A percentile compares a stretch with the other conserved stretches of the same genome.
These are phyloP conservation scores for Phanerochaete carnosa DNA, from an alignment of 768 basidiomycete species.

Conservation along the genomic window DNA sequence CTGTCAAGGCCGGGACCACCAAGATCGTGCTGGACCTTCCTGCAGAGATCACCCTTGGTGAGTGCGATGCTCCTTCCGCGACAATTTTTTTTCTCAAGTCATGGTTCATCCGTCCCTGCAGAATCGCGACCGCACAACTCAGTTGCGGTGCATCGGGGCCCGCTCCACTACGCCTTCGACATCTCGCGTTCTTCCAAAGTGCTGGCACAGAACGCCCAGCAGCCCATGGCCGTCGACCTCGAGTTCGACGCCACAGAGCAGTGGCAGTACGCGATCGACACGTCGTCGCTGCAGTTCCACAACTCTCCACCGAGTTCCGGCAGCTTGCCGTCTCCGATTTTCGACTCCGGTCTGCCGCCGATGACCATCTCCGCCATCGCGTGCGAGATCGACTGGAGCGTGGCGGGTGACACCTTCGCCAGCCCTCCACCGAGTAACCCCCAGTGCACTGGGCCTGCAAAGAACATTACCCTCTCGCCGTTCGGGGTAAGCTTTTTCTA, in stretches of 20 bases:
- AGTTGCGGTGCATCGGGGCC: conserved; percentile 51
- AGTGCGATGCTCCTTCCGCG: neutral
- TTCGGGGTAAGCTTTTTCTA: conserved; percentile 41
- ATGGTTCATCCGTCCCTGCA: conserved; percentile 16
- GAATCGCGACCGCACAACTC: conserved; percentile 50
- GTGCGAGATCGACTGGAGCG: conserved; percentile 46
- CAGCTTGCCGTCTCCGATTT: conserved; percentile 29
- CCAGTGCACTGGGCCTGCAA: conserved; percentile 38
- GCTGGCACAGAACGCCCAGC: conserved; percentile 38
- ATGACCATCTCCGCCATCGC: conserved; percentile 46
- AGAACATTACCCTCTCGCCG: conserved; percentile 43
- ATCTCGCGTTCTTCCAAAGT: conserved; percentile 35
- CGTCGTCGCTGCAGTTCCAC: conserved; percentile 29
- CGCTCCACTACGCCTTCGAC: conserved; percentile 54
- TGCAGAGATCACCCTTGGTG: conserved; percentile 44
- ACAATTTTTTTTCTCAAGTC: neutral
- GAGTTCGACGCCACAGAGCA: conserved; percentile 44
- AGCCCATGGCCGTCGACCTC: conserved; percentile 45
- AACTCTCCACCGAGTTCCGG: conserved; percentile 19
- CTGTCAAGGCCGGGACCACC: conserved; percentile 39
- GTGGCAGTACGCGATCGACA: conserved; percentile 58
- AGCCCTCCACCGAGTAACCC: conserved; percentile 43
- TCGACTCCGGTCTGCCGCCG: conserved; percentile 46
- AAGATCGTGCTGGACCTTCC: conserved; percentile 43
- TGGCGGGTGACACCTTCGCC: conserved; percentile 48